Conservation (phyloP, 192 early-diverging fungal species). For the Backusella parvicylindrica region DNA sequence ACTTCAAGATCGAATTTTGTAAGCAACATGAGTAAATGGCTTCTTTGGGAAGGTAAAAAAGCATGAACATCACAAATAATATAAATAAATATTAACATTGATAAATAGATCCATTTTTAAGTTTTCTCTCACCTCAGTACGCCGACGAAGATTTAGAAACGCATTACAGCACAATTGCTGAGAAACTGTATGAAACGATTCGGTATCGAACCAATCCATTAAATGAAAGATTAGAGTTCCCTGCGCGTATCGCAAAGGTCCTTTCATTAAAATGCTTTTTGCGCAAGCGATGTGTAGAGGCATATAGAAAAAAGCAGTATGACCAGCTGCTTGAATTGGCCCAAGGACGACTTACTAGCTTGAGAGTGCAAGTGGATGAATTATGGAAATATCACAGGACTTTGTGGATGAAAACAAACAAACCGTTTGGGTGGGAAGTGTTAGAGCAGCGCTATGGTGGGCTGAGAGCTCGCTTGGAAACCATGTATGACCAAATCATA, state of each 20-base stretch:
- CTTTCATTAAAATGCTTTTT: constrained; percentile 69
- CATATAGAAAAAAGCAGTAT: constrained; percentile 54
- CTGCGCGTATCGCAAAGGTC: constrained; percentile 62
- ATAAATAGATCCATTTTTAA: constrained; percentile 60
- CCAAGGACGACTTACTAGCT: constrained; percentile 48
- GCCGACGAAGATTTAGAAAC: constrained; percentile 59
- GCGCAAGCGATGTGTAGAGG: constrained; percentile 56
- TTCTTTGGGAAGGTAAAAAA: constrained; percentile 75
- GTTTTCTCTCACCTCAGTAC: constrained; percentile 80
- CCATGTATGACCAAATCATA: constrained; percentile 66
- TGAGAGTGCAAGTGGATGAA: constrained; percentile 61
- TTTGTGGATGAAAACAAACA: constrained; percentile 74
- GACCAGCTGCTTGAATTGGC: constrained; percentile 53
- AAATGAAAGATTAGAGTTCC: constrained; percentile 65
- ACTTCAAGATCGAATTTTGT: constrained; percentile 56
- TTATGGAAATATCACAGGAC: constrained; percentile 81
- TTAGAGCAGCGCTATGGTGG: constrained; percentile 84
- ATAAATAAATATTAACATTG: background rate
- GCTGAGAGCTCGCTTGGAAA: constrained; percentile 55
- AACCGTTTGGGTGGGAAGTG: constrained; percentile 86
- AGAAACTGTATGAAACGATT: constrained; percentile 49
- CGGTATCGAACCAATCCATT: constrained; percentile 54
- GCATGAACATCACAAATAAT: background rate
- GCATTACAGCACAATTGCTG: constrained; percentile 58
- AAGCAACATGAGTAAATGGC: constrained; percentile 77